A percentile compares a stretch with the other conserved stretches of the same genome.
phyloP scores from a whole-genome alignment of 2,329 filamentous ascomycete species.

The Corinectria fuckeliana region DNA sequence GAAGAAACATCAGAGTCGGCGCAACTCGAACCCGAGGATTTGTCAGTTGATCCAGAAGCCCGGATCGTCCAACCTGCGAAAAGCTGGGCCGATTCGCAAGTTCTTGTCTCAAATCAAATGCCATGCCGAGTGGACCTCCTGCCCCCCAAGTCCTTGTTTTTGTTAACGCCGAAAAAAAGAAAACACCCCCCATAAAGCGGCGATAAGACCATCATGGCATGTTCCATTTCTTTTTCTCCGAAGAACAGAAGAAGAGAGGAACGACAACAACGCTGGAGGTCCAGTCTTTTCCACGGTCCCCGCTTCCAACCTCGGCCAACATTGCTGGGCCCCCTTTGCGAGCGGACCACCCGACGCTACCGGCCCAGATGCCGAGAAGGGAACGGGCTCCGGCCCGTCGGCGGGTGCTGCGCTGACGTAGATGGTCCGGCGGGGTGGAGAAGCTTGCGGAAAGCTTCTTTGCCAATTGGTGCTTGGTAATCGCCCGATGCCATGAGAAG shows the following conservation, averaged over 20 bases:
- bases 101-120: too few species aligned
- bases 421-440: too few species aligned
- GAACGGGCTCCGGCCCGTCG: neutral
- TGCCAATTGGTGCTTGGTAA: slow-evolving; percentile 26
- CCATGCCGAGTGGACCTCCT: neutral
- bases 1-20: neutral
- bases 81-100: neutral
- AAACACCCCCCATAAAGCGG: too few species aligned
- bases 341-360: neutral
- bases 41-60: neutral
- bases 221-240: too few species aligned
- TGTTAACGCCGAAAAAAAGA: neutral
- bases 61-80: neutral
- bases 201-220: too few species aligned
- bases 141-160: too few species aligned
- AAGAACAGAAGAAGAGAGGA: neutral
- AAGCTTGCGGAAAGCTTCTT: too few species aligned
- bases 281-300: neutral
- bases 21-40: neutral
- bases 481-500: slow-evolving; percentile 1
- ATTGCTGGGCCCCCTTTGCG: neutral
- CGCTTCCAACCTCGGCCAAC: neutral
- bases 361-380: neutral
- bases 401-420: neutral
- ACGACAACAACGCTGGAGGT: too few species aligned